Conservation (phyloP, 2,329 filamentous ascomycete species). For the Aquanectria penicillioides region DNA sequence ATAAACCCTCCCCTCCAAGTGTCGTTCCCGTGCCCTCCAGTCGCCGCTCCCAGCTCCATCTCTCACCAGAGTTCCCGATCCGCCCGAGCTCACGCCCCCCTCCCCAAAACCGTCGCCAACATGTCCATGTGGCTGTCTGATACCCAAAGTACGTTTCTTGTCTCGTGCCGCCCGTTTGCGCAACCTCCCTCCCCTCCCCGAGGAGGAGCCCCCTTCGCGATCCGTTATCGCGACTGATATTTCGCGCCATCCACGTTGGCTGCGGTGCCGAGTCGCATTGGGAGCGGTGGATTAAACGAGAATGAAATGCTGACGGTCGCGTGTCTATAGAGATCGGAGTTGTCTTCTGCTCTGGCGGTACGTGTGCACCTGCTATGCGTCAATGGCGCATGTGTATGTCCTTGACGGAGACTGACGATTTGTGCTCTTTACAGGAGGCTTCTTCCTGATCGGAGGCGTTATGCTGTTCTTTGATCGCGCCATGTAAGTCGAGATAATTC, state of each 20-base stretch:
- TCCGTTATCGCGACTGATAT: too few species aligned
- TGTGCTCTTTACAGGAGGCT: constrained; percentile 70
- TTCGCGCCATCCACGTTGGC: background rate
- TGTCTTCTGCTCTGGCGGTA: constrained; percentile 97
- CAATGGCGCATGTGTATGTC: constrained; percentile 33
- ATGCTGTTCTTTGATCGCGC: constrained; percentile 98
- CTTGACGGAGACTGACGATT: constrained; percentile 28
- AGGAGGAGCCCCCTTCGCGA: too few species aligned
- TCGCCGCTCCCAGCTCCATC: background rate
- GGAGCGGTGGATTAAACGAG: background rate
- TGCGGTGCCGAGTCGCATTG: background rate
- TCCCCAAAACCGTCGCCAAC: constrained; percentile 32
- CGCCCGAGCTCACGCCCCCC: too few species aligned
- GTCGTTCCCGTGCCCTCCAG: background rate
- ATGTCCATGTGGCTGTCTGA: constrained; percentile 96
- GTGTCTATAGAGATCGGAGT: constrained; percentile 85
- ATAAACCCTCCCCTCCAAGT: background rate
- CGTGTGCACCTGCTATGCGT: constrained; percentile 53
- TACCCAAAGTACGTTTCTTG: constrained; percentile 80
- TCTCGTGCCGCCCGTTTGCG: constrained; percentile 32
- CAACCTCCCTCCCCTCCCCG: constrained; percentile 18
- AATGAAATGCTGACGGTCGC: constrained; percentile 43
- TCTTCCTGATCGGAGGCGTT: constrained; percentile 95
- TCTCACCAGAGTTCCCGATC: too few species aligned
- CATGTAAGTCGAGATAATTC: constrained; percentile 72